phyloP scores from a whole-genome alignment of 169 alveolate species.

The Cryptosporidium xiaoi region DNA sequence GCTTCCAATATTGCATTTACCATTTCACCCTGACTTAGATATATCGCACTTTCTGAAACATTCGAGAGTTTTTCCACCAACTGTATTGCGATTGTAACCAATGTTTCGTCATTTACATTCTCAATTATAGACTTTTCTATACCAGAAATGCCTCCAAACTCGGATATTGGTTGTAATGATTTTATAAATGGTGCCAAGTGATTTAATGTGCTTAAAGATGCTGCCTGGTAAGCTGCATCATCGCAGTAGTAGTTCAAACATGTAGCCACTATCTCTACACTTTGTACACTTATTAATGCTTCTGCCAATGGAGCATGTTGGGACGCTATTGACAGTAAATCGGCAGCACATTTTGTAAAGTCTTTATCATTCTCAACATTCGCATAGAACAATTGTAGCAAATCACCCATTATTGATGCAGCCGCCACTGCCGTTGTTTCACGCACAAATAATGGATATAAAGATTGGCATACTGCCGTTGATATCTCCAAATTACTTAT shows the following conservation, averaged over 20 bases:
- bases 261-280: constrained; percentile 89
- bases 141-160: constrained; percentile 91
- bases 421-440: constrained; percentile 72
- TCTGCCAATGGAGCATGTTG: constrained; percentile 88
- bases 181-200: constrained; percentile 85
- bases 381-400: constrained; percentile 51
- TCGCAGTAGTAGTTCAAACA: constrained; percentile 90
- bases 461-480: constrained; percentile 87
- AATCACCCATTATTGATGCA: constrained; percentile 60
- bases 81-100: constrained; percentile 85
- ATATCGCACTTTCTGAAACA: constrained; percentile 83
- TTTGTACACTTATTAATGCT: constrained; percentile 86
- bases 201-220: constrained; percentile 85
- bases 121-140: constrained; percentile 84
- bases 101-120: constrained; percentile 81
- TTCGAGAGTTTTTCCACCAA: constrained; percentile 84
- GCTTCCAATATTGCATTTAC: constrained; percentile 87
- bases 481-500: constrained; percentile 84
- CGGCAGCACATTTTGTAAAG: constrained; percentile 70
- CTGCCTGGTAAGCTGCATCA: constrained; percentile 84
- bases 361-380: constrained; percentile 71
- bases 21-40: constrained; percentile 84
- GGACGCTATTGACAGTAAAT: constrained; percentile 83
- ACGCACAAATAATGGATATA: constrained; percentile 80
- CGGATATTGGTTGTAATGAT: constrained; percentile 84